Base-by-base conservation (phyloP, 2,329 filamentous ascomycete genomes). In the Ustulina deusta region DNA sequence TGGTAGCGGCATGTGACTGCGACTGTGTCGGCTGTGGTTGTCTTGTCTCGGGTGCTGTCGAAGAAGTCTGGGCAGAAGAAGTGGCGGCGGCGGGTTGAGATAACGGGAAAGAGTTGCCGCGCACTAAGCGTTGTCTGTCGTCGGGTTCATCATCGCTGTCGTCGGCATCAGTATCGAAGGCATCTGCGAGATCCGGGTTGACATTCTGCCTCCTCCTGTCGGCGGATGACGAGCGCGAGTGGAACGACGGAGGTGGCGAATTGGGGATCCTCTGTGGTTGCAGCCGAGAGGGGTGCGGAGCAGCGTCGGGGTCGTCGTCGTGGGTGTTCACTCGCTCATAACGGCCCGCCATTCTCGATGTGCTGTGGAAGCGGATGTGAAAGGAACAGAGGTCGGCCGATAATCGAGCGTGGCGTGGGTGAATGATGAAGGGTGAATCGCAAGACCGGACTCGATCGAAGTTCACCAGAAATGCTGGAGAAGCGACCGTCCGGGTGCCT, bases 61-160 rank as follows among this genome's bases (percentile, higher is more conserved):
- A 70, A 49, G 73, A 55, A 66, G 29, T 70, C 48, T 65, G 71
- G 38, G 64, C 68, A 13, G 58, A 29, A 20, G 69, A 55, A 22
- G 71, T 65, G 34, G 54, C 36, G 17, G 36, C 4, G 54, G 22
- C n/a, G 36, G 72, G 69, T 34, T 66, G 69, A 17, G 73, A 70
- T 17, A 72, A 64, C 6, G 77, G 78, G 58, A 78, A 76, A 13
- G 83, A 82, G 70, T 81, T 90, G 74, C 89, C 89, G 73, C 92
- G 90, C 83, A 97, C 94, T 75, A 98, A 82, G 72, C 94, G 89
- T 81, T 96, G 93, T 73, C 94, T 88, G 79, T 97, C 93, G 78
- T 97, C 93, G 65, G 87, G 85, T 66, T 91, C 90, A 74, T 93
- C 86, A 63, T 92, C 91, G 76, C 90, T 86, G 40, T 74, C 91